phyloP scores from a whole-genome alignment of 2,329 filamentous ascomycete genomes.

The Neofusicoccum laricinum region DNA sequence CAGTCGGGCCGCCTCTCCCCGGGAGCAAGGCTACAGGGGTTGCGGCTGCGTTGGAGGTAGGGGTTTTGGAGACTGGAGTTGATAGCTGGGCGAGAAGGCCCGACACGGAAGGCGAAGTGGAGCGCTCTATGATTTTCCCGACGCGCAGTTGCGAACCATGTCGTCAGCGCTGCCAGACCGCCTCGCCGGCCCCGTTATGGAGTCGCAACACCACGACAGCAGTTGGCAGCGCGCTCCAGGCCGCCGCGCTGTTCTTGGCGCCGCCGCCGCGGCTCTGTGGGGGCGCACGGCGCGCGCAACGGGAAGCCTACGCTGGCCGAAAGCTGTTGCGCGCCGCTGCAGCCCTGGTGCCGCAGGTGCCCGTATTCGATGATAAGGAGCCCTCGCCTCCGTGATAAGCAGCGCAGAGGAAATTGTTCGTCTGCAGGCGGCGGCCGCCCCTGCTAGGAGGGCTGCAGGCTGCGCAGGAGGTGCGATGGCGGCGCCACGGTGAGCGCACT shows the following conservation, averaged over 20 bases:
- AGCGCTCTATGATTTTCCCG: constrained; percentile 12
- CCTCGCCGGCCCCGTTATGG: constrained; percentile 7
- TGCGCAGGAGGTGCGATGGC: background rate
- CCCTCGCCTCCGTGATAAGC: constrained; percentile 1
- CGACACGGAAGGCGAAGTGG: constrained; percentile 3
- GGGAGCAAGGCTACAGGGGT: background rate
- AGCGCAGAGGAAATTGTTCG: background rate
- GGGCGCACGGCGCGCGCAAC: background rate
- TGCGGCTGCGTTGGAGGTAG: background rate
- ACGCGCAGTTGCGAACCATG: background rate
- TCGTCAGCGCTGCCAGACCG: constrained; percentile 14
- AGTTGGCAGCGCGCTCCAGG: background rate
- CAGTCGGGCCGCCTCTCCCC: constrained; percentile 12
- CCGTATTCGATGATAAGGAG: constrained; percentile 14
- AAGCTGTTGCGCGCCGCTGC: background rate
- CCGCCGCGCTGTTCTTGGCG: background rate
- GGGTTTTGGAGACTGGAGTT: constrained; percentile 2
- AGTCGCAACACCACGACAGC: constrained; percentile 1
- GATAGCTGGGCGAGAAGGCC: constrained; percentile 1
- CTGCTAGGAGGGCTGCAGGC: background rate
- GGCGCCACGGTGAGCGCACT: background rate
- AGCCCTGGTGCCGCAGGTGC: background rate
- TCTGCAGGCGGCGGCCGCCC: background rate
- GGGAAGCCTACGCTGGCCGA: background rate
- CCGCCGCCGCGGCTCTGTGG: constrained; percentile 7